Percentiles rank a stretch among this genome's conserved stretches.
Conservation (phyloP, 225 moss, liverwort and hornwort genomes). For the Rhytidiadelphus loreus region DNA sequence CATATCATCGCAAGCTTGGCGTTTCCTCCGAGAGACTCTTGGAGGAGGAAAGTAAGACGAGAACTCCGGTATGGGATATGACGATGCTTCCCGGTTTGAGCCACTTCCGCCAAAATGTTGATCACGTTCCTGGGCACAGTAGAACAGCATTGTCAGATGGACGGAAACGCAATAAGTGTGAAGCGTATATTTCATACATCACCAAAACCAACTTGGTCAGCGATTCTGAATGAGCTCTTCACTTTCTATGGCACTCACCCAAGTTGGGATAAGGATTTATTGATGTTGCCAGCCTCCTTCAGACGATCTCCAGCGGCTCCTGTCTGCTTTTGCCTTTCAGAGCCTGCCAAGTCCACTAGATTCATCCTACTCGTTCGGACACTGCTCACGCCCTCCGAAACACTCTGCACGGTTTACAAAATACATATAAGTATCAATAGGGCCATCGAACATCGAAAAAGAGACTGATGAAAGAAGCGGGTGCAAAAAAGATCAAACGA, state of each 20-base stretch:
- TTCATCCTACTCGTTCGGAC: slow-evolving; percentile 87
- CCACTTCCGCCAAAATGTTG: neutral
- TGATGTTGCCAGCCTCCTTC: slow-evolving; percentile 93
- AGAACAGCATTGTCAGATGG: neutral
- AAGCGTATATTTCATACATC: neutral
- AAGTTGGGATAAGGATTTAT: slow-evolving; percentile 88
- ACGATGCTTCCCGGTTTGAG: neutral
- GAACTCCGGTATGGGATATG: neutral
- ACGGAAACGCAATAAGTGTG: neutral
- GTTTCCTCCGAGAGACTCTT: neutral
- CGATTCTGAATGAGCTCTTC: neutral
- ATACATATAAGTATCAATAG: neutral
- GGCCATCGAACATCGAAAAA: neutral
- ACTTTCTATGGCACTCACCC: slow-evolving; percentile 21
- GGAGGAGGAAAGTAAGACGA: neutral
- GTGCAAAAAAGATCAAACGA: neutral
- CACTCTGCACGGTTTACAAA: slow-evolving; percentile 14
- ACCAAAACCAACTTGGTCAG: neutral
- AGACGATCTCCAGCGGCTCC: slow-evolving; percentile 86
- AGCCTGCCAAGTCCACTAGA: slow-evolving; percentile 83
- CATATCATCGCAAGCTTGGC: neutral
- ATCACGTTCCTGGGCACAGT: neutral
- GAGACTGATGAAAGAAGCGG: neutral
- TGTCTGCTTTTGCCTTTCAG: slow-evolving; percentile 91
- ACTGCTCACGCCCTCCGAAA: slow-evolving; percentile 61